Evolutionary conservation across 176 grass and related monocot species (phyloP), one percentile per base, ranked within the genome.

Genomic region (barley (Hordeum vulgare)): DNA sequence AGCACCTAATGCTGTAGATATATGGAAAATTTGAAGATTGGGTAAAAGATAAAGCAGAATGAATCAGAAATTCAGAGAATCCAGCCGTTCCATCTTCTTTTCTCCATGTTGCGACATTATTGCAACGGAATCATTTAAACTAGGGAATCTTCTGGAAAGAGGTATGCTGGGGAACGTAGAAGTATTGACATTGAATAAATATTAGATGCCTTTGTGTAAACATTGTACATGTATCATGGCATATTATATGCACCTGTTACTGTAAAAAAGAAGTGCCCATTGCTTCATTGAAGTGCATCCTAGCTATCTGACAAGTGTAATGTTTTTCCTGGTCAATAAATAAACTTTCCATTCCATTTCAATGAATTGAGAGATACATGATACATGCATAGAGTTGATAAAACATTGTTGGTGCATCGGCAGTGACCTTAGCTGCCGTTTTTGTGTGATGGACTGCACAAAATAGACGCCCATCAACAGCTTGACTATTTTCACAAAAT

Each of bases 401-500:
- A 87, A 91, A 72, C 60, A 82, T 74, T 75, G 44, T 21, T 65
- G 60, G 49, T 54, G 81, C 80, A 89, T 63, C 2, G 51, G 80
- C 89, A 89, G 86, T 78, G 42, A 81, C 86, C 89, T 7, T 78
- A 74, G 80, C 92, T 89, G 80, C 84, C 80, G 7, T 84, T 68
- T 68, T 59, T 74, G 20, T 78, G 53, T 62, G 74, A 79, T 90
- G 83, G 86, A 92, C 77, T 85, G 33, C 62, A 87, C 65, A 90
- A 92, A 92, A 88, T 90, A 77, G 84, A 89, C 36, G 84, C 80
- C 89, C 84, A 88, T 89, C 71, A n/a, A 86, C 83, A 84, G 80
- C 80, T 87, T 89, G 81, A 87, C 89, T 76, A 61, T 75, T 92
- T 81, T 85, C 77, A 85, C 85, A 82, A 89, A 84, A 90, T 81